Evolutionary conservation across 305 asterid genomes (phyloP).

Genomic region (Solanum hybrid): DNA sequence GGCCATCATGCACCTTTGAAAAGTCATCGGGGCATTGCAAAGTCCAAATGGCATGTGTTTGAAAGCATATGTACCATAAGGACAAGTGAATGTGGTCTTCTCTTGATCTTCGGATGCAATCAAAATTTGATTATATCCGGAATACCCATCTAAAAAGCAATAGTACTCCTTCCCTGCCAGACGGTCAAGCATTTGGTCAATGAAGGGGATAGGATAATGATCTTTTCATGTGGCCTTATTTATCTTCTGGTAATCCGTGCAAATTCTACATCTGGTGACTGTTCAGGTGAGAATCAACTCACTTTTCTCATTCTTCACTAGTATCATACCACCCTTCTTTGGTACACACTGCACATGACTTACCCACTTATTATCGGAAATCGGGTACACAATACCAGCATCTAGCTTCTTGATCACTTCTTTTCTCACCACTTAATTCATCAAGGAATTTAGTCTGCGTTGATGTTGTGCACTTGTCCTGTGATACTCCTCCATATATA

Average conservation of each 20-base stretch:
- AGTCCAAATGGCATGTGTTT: too few species aligned
- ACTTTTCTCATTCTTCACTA: background rate
- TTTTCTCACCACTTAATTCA: background rate
- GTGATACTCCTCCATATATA: background rate
- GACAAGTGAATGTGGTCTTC: too few species aligned
- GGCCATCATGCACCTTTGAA: too few species aligned
- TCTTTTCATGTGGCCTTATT: background rate
- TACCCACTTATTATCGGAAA: background rate
- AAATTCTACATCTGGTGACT: background rate
- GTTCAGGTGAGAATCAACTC: background rate
- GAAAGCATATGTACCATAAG: too few species aligned
- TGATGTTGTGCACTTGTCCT: background rate
- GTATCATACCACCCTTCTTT: background rate
- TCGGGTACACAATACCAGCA: background rate
- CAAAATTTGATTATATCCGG: too few species aligned
- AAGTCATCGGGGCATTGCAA: too few species aligned
- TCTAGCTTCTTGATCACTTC: background rate
- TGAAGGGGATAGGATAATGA: background rate
- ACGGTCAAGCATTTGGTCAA: too few species aligned
- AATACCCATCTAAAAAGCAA: too few species aligned
- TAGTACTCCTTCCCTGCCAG: too few species aligned
- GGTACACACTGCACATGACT: background rate
- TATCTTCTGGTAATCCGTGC: background rate
- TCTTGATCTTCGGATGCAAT: too few species aligned
- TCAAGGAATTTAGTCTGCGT: background rate